Evolutionary conservation across 169 alveolate species (phyloP).

Genomic region (Babesia sp.): DNA sequence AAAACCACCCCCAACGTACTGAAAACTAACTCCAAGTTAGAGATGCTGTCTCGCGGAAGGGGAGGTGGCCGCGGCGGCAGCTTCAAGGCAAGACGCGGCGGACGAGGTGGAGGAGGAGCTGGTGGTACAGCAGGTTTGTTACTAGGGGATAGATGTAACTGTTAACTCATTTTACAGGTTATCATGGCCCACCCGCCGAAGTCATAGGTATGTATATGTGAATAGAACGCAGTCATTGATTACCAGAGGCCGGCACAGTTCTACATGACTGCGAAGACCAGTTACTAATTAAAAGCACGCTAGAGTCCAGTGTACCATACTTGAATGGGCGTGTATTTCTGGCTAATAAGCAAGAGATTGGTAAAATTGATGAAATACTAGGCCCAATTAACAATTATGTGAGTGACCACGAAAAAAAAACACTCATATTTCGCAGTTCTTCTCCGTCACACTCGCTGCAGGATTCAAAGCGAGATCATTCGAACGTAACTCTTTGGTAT

Average conservation of each 20-base stretch:
- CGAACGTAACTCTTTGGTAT: constrained; percentile 75
- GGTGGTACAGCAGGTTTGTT: constrained; percentile 1
- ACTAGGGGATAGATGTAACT: background rate
- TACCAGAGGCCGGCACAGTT: constrained; percentile 83
- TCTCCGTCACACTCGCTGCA: constrained; percentile 83
- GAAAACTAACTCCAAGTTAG: background rate
- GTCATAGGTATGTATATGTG: constrained; percentile 44
- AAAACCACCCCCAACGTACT: no score
- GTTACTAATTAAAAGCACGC: constrained; percentile 84
- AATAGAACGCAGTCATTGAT: no score
- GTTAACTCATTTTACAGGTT: background rate
- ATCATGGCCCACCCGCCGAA: constrained; percentile 46
- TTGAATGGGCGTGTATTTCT: constrained; percentile 92
- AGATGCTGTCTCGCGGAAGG: constrained; percentile 40
- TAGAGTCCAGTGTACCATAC: constrained; percentile 90
- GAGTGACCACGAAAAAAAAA: constrained; percentile 16
- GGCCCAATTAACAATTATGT: constrained; percentile 92
- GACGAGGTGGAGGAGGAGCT: constrained; percentile 25
- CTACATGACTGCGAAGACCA: constrained; percentile 90
- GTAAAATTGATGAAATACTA: constrained; percentile 92
- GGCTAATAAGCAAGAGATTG: constrained; percentile 92
- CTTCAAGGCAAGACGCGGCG: constrained; percentile 19
- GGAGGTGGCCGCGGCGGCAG: constrained; percentile 47
- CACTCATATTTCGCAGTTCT: constrained; percentile 49
- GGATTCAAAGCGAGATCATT: constrained; percentile 86